Evolutionary conservation across 2,329 filamentous ascomycete genomes (phyloP).

Genomic region (Corynespora cassiicola): DNA sequence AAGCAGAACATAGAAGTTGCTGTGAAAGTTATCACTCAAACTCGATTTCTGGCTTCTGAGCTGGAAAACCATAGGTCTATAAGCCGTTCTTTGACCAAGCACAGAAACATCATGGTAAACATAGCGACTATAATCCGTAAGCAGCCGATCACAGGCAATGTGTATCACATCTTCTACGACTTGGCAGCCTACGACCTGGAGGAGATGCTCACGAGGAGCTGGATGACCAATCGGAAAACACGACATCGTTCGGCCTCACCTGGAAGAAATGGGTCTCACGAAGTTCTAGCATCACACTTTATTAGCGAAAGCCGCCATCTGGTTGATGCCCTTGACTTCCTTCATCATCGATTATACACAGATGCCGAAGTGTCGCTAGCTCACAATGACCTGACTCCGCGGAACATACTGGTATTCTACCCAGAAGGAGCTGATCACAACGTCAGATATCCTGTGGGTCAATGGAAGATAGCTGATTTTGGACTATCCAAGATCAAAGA

Average conservation of each 20-base stretch:
- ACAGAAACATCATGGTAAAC: conserved; percentile 12
- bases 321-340: conserved; percentile 10
- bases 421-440: neutral
- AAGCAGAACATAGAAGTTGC: too few species aligned
- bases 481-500: conserved; percentile 10
- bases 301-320: conserved; percentile 6
- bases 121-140: conserved; percentile 8
- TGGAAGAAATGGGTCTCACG: conserved; percentile 4
- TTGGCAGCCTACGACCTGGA: conserved; percentile 9
- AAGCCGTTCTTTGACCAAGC: neutral
- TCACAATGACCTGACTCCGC: conserved; percentile 13
- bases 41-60: too few species aligned
- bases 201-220: neutral
- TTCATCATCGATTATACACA: conserved; percentile 4
- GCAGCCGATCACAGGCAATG: neutral
- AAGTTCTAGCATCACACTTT: conserved; percentile 3
- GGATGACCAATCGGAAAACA: neutral
- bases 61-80: conserved; percentile 7
- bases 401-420: conserved; percentile 15
- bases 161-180: conserved; percentile 10
- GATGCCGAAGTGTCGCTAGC: too few species aligned
- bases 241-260: conserved; percentile 1
- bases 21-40: too few species aligned
- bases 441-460: conserved; percentile 8
- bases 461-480: conserved; percentile 17